Conservation (phyloP, 495 filamentous ascomycete genomes). For the Beverwykella pulmonaria region DNA sequence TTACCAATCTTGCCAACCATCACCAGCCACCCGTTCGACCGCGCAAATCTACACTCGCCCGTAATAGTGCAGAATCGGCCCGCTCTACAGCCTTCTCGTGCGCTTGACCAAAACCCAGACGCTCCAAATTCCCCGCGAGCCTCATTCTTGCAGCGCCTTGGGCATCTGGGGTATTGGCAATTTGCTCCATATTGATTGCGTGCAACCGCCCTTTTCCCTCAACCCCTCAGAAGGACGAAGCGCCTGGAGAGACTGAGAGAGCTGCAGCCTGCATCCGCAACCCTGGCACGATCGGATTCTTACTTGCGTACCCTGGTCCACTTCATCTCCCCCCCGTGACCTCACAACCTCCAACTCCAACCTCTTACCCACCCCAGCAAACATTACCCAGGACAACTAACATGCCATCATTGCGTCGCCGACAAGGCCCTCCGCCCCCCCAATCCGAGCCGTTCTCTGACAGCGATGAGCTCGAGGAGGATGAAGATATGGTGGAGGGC, state of each 20-base stretch:
- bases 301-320: neutral
- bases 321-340: conserved; percentile 1
- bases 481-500: conserved; percentile 8
- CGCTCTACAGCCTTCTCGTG: neutral
- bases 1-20: no score
- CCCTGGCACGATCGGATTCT: neutral
- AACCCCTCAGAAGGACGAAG: neutral
- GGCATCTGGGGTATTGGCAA: neutral
- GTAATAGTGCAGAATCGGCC: neutral
- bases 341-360: neutral
- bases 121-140: neutral
- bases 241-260: neutral
- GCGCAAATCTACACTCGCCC: neutral
- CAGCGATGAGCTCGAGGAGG: conserved; percentile 29
- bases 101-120: neutral
- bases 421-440: conserved; percentile 15
- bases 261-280: neutral
- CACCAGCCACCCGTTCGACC: no score
- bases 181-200: neutral
- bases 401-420: conserved; percentile 31
- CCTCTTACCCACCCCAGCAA: neutral
- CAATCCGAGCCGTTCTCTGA: conserved; percentile 25
- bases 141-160: neutral
- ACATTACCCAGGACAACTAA: neutral
- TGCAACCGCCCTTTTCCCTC: neutral